Evolutionary conservation across 1,284 basidiomycete species (phyloP), one percentile per base, ranked within the genome.

Genomic region (Agaricales sp.): DNA sequence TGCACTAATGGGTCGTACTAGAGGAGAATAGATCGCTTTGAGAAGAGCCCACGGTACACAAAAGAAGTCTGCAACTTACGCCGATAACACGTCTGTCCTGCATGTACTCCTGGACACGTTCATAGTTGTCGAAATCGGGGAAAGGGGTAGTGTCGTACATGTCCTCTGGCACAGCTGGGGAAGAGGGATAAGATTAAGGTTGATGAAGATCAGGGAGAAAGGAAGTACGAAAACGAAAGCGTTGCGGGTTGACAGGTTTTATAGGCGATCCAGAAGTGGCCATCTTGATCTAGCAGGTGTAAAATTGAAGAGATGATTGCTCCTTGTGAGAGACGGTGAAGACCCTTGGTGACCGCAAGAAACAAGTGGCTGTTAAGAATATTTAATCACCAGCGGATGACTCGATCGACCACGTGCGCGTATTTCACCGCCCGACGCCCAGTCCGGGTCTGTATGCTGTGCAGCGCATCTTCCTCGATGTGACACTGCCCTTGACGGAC

Each of bases 1-100:
- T 93, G 89, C 54, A 95, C 82, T 38, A 97, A 79, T 4, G 93
- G 93, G 60, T 96, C 92, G 65, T 95, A 95, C 87, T 90, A 62
- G 26, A 52, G 48, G 49, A 25, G 47, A n/a, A n/a, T n/a, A n/a
- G n/a, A n/a, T n/a, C n/a, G 44, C 54, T 43, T 50, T 44, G 45
- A 45, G 43, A n/a, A n/a, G n/a, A n/a, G n/a, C n/a, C n/a, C n/a
- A n/a, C n/a, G n/a, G n/a, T n/a, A n/a, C 19, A 35, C 19, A 19
- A 45, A 13, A 47, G 45, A 49, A 21, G n/a, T n/a, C n/a, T n/a
- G n/a, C n/a, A n/a, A 69, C 78, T 52, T 71, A 86, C 84, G 48
- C 82, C 83, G 50, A 85, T 73, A 64, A 88, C 86, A 51, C 85
- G 78, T 51, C 80, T 71, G 65, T 88, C 85, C 63, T 82, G 79